Base-by-base conservation (phyloP, 805 yeast genomes). In the Candida anglica region DNA sequence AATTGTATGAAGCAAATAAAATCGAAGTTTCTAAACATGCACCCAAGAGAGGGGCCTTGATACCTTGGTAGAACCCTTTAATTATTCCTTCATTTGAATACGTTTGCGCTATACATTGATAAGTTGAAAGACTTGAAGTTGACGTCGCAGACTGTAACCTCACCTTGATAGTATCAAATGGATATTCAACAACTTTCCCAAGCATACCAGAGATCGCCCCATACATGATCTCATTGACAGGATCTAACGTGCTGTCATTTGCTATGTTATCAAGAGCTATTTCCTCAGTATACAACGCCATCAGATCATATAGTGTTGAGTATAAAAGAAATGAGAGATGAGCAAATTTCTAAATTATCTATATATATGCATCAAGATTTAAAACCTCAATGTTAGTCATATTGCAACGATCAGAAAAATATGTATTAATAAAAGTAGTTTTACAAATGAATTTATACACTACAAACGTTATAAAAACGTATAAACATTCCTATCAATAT, bases 161-260 rank as follows among this genome's bases (percentile, higher is more conserved):
- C 3, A 89, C 98, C 58, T 89, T 89, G 28, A 88, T 73, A 0
- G 97, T 91, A 50, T 89, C 98, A 45, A 89, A 87, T 0, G 98
- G 98, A 48, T 80, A 89, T 56, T 89, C 98, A 10, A 89, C 74
- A 19, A 83, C 47, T 53, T 89, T 91, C 2, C 95, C 96, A 3
- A 78, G 57, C 36, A 86, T 81, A 11, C 98, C 98, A 1, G 96
- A 75, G 1, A 73, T 46, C 3, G 79, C 77, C 9, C 80, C 80
- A 34, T 53, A 64, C 2, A 63, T 46, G 15, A 75, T 56, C 40
- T 75, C 80, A 37, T 61, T 63, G 5, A 43, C 27, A 1, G 60
- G 52, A 26, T 43, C 40, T 14, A 48, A 13, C 11, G 28, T 18
- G 6, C 19, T 11, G 15, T 14, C 25, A n/a, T 26, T n/a, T 8